Evolutionary conservation across 106 monocot species (phyloP).

Genomic region (Dioscorea alata): DNA sequence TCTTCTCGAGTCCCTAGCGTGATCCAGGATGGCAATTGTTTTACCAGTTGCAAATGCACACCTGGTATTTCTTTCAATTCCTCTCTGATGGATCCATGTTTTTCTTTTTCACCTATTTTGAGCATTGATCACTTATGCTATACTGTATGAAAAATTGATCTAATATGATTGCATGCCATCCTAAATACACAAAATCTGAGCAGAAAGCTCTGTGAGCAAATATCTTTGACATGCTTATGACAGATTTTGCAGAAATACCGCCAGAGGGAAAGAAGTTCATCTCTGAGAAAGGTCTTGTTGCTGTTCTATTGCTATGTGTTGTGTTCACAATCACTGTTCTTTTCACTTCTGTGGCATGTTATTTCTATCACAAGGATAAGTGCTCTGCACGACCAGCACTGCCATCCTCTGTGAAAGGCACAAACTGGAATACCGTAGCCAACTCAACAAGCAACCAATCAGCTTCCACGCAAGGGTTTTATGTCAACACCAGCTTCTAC

Average conservation of each 20-base stretch:
- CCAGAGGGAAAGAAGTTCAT: constrained; percentile 23
- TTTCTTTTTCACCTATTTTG: too few relatives aligned
- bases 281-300: constrained; percentile 36
- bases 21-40: constrained; percentile 38
- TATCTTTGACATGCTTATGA: neutral
- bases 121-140: too few relatives aligned
- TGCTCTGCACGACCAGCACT: constrained; percentile 10
- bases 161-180: too few relatives aligned
- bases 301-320: constrained; percentile 52
- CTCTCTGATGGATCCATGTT: too few relatives aligned
- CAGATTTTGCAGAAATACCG: constrained; percentile 5
- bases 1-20: constrained; percentile 8
- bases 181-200: too few relatives aligned
- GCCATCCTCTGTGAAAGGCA: constrained; percentile 39
- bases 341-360: constrained; percentile 34
- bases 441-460: constrained; percentile 60
- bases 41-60: constrained; percentile 77
- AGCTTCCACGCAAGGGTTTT: constrained; percentile 26
- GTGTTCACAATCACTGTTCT: constrained; percentile 48
- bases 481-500: neutral
- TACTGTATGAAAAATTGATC: too few relatives aligned
- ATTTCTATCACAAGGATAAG: constrained; percentile 55
- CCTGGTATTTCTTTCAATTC: constrained; percentile 28
- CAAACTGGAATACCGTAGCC: constrained; percentile 55
- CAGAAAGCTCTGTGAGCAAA: too few relatives aligned